These are phyloP conservation scores for Cyberlindnera sargentensis DNA, from an alignment of 805 yeast species.

Conservation along the genomic window DNA sequence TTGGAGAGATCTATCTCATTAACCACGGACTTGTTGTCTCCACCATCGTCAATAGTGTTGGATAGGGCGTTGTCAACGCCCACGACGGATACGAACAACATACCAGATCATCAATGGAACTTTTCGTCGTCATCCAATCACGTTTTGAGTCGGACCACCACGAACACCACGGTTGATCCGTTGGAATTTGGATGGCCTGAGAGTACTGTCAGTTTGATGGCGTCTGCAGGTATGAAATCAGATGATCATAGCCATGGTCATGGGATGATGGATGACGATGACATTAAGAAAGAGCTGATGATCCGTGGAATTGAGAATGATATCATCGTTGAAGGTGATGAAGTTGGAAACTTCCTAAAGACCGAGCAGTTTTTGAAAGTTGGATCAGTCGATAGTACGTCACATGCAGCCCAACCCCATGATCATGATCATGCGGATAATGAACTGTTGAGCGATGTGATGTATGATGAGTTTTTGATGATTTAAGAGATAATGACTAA, in stretches of 20 bases:
- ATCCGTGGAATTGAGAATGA: slow-evolving; percentile 1
- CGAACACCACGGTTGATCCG: slow-evolving; percentile 16
- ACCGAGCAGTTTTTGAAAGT: slow-evolving; percentile 1
- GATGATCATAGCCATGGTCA: no score
- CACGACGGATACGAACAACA: no score
- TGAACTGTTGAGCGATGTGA: not conserved
- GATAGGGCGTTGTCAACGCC: slow-evolving; percentile 4
- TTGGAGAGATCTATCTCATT: slow-evolving; percentile 15
- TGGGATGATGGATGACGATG: not conserved
- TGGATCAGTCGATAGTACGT: not conserved
- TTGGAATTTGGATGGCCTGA: slow-evolving; percentile 12
- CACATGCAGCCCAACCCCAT: no score
- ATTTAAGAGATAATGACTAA: not conserved
- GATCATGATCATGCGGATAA: no score
- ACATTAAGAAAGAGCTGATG: slow-evolving; percentile 3
- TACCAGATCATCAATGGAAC: no score
- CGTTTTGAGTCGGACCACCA: slow-evolving; percentile 12
- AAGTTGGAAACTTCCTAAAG: slow-evolving; percentile 1
- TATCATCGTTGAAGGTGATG: slow-evolving; percentile 9
- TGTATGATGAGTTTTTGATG: slow-evolving; percentile 15
- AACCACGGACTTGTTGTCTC: slow-evolving; percentile 10
- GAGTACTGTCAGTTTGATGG: no score
- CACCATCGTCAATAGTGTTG: slow-evolving; percentile 2
- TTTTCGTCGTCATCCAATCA: not conserved
- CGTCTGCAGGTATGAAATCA: no score